phyloP scores from a whole-genome alignment of 106 monocot genomes.

The Xerophyta viscosa region DNA sequence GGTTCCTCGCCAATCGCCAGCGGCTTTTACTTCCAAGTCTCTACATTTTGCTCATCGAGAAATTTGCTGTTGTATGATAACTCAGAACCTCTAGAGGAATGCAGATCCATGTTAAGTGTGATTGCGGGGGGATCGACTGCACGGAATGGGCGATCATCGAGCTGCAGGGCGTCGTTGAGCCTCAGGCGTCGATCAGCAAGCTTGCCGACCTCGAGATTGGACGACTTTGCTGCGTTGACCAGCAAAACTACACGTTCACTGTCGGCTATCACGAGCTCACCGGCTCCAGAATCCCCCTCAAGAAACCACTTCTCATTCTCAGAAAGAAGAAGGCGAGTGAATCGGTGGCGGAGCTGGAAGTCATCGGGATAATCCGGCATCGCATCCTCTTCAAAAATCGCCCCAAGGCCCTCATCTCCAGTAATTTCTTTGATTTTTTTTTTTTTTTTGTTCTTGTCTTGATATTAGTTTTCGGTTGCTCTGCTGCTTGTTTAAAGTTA shows the following conservation, averaged over 20 bases:
- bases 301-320: conserved; percentile 72
- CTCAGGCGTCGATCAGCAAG: conserved; percentile 40
- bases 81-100: too few species aligned
- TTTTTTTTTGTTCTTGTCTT: too few species aligned
- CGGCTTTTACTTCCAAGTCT: too few species aligned
- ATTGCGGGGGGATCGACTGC: conserved; percentile 46
- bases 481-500: too few species aligned
- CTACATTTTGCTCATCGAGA: too few species aligned
- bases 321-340: conserved; percentile 36
- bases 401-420: conserved; percentile 81
- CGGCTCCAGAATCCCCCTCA: conserved; percentile 64
- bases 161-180: conserved; percentile 75
- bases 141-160: conserved; percentile 89
- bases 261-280: conserved; percentile 89
- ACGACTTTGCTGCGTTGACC: conserved; percentile 48
- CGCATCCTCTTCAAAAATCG: conserved; percentile 80
- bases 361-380: conserved; percentile 69
- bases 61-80: too few species aligned
- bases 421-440: too few species aligned
- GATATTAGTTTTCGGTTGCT: too few species aligned
- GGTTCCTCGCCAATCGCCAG: too few species aligned
- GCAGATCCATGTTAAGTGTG: conserved; percentile 74
- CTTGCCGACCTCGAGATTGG: conserved; percentile 64
- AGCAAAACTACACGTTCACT: conserved; percentile 60
- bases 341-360: conserved; percentile 44